Conservation (phyloP, 257 asterid species). For the Orobanche coerulescens region DNA sequence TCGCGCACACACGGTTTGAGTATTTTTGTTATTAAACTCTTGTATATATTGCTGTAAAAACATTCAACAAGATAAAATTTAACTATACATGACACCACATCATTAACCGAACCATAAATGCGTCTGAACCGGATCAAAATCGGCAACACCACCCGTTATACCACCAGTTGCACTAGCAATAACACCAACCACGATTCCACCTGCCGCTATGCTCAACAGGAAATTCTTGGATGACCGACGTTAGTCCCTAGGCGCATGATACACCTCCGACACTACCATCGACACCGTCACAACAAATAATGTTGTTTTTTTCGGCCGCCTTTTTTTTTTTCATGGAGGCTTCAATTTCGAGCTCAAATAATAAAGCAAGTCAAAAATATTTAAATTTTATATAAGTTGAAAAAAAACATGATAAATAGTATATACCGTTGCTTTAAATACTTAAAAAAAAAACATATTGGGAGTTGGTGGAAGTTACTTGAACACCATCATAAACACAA, state of each 20-base stretch:
- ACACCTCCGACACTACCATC: constrained; percentile 3
- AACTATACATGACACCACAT: background rate
- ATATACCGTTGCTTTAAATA: no score
- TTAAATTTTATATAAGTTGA: no score
- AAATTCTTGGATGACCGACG: constrained; percentile 29
- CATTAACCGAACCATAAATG: constrained; percentile 10
- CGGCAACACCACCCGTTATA: constrained; percentile 30
- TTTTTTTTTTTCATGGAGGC: constrained; percentile 41
- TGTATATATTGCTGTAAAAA: background rate
- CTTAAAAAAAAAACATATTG: no score
- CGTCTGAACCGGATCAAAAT: constrained; percentile 51
- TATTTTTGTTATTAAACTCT: no score
- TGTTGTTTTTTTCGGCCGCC: constrained; percentile 31
- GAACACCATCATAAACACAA: constrained; percentile 68
- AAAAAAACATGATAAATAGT: background rate
- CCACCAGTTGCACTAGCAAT: constrained; percentile 25
- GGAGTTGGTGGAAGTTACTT: constrained; percentile 45
- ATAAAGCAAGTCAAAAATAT: no score
- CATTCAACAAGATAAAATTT: background rate
- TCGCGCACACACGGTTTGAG: no score
- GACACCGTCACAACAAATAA: constrained; percentile 26
- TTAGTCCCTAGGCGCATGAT: constrained; percentile 33
- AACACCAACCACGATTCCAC: constrained; percentile 37
- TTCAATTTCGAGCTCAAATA: constrained; percentile 21
- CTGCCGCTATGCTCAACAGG: constrained; percentile 47